Base-by-base conservation (phyloP, 129 eudicot species). In the Ambrosia artemisiifolia region DNA sequence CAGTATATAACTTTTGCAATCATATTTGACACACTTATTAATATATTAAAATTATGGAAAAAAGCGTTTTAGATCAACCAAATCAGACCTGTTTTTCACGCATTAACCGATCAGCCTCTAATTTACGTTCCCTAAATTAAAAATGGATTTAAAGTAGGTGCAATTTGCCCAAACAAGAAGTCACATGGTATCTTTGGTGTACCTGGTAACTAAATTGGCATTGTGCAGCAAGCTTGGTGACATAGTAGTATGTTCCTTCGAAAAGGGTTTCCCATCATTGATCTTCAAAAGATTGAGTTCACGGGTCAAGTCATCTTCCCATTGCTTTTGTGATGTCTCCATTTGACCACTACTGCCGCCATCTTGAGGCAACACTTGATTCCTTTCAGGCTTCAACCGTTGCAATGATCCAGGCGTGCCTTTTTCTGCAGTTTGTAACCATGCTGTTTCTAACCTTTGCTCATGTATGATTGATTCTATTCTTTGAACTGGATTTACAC, bases 211-310 rank as follows among this genome's bases (percentile, higher is more conserved):
- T 46, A 67, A 91, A 73, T 69, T 85, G 81, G 75, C 80, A 78
- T 87, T 79, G 70, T 90, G 99, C 85, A 93, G 75, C 86, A 90
- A 83, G 79, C 99, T 94, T 20, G 97, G 99, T 9, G 99, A 86
- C 42, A 88, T 88, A 63, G 19, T 88, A 66, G 19, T 77, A 67
- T 78, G 91, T 40, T 86, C 92, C 75, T 81, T 90, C 74, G 81
- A 78, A 53, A 70, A 48, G 36, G 59, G 30, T 70, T 77, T 84
- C 66, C 75, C 85, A 6, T 82, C 93, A 54, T 64, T 84, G 5
- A 88, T 80, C 70, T 94, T 94, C 70, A 86, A 69, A 49, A 75
- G 84, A 70, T 83, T 84, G 30, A 90, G 83, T 81, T 90, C 97
- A 66, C 66, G 79, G 57, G 80, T 88, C 69, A 90, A 75, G 74